Evolutionary conservation across 2,329 filamentous ascomycete genomes (phyloP), one percentile per base, ranked within the genome.

Genomic region (Xylariaceae sp.): DNA sequence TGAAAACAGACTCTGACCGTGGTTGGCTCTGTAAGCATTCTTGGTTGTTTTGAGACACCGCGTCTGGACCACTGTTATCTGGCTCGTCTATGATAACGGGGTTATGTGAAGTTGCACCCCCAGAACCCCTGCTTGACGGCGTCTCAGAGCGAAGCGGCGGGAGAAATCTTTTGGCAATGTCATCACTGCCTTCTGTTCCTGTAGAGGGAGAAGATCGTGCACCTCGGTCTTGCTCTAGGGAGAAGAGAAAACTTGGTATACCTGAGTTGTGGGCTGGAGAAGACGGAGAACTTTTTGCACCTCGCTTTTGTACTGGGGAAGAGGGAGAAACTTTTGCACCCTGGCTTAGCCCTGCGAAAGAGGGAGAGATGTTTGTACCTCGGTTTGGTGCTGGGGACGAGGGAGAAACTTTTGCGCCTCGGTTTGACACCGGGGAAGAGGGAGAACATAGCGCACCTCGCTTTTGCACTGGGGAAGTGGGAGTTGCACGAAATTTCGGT

Each of bases 41-140:
- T 54, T 23, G 57, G 11, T 50, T 44, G 17, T 34, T 48, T 18
- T 53, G 39, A 11, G 3, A n/a, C 13, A 5, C 5, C 34, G 4
- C 8, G 2, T 37, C 30, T 44, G 8, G 45, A 18, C 51, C 18
- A 17, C 49, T 44, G 15, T 48, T 56, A 8, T 65, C 59, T 45
- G 58, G 61, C 56, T 66, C 65, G 9, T 67, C 65, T n/a, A 69
- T 56, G n/a, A 66, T 11, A 34, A 68, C 59, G 7, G 65, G 65
- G n/a, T 62, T 65, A 13, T 44, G 51, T 13, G 65, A 61, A 11
- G 67, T 66, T 34, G 62, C 66, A 23, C 59, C 61, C 51, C 58
- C 53, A 48, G 63, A 56, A 30, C 64, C 61, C 37, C 56, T 61
- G 34, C 61, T 61, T 23, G 60, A 61, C 8, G 55, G 47, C 37